phyloP scores from a whole-genome alignment of 441 rosid species.

The Populus hybrid region DNA sequence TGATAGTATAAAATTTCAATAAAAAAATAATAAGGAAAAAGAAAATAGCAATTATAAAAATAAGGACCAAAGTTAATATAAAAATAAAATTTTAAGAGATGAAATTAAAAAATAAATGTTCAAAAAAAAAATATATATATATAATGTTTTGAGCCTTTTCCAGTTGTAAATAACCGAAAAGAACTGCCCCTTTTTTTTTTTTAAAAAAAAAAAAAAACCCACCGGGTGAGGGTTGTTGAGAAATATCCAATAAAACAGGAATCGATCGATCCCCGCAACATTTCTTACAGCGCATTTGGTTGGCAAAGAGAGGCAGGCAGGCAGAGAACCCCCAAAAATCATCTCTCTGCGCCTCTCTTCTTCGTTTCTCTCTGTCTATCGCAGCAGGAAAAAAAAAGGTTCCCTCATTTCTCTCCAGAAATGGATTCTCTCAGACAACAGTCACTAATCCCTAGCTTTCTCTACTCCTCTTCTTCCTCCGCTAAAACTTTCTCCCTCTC shows the following conservation, averaged over 20 bases:
- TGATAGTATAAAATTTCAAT: too few relatives aligned
- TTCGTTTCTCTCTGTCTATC: not conserved
- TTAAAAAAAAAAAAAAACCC: not conserved
- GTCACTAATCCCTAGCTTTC: slow-evolving; percentile 69
- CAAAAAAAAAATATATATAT: too few relatives aligned
- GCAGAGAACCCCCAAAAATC: not conserved
- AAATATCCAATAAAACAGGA: slow-evolving; percentile 4
- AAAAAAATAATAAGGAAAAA: too few relatives aligned
- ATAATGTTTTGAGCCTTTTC: too few relatives aligned
- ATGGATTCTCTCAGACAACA: slow-evolving; percentile 54
- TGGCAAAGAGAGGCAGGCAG: not conserved
- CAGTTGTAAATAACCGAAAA: too few relatives aligned
- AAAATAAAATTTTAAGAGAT: too few relatives aligned
- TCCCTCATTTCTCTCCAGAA: slow-evolving; percentile 4
- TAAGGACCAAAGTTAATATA: too few relatives aligned
- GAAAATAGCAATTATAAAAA: too few relatives aligned
- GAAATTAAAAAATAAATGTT: too few relatives aligned
- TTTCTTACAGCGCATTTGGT: not conserved
- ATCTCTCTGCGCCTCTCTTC: not conserved
- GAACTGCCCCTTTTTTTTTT: too few relatives aligned
- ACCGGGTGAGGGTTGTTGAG: not conserved
- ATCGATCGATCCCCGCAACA: not conserved
- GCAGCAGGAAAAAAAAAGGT: not conserved
- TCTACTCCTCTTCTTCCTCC: slow-evolving; percentile 46
- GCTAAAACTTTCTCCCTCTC: slow-evolving; percentile 34